A percentile compares a stretch with the other conserved stretches of the same genome.
phyloP scores from a whole-genome alignment of 495 filamentous ascomycete species.

The Penicilliopsis zonata region DNA sequence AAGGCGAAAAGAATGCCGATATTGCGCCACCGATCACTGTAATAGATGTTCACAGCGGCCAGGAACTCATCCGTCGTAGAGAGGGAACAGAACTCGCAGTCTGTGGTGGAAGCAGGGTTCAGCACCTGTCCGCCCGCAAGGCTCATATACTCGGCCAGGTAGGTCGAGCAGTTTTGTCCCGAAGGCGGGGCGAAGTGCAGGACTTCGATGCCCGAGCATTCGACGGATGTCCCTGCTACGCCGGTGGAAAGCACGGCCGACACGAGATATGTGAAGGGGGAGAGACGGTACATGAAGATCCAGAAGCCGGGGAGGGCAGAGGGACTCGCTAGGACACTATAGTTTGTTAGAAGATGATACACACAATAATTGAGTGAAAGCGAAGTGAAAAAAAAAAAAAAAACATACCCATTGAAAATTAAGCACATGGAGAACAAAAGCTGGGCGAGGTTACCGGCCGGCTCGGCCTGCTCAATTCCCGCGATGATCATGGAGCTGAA shows the following conservation, averaged over 20 bases:
- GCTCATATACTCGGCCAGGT: constrained; percentile 39
- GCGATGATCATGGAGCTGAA: constrained; percentile 53
- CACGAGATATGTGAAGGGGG: constrained; percentile 63
- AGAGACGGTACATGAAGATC: constrained; percentile 77
- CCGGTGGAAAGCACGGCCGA: constrained; percentile 49
- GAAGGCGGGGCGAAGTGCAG: constrained; percentile 39
- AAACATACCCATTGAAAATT: constrained; percentile 50
- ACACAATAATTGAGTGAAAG: background rate
- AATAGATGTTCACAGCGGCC: constrained; percentile 30
- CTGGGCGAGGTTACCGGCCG: constrained; percentile 52
- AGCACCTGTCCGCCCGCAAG: constrained; percentile 38
- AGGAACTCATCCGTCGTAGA: constrained; percentile 53
- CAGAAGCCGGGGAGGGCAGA: constrained; percentile 56
- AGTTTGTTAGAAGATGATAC: background rate
- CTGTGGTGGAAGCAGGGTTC: constrained; percentile 32
- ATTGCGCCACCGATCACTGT: constrained; percentile 53
- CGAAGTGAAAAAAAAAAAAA: background rate
- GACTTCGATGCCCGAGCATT: constrained; percentile 51
- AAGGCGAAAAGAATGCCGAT: constrained; percentile 61
- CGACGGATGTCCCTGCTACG: constrained; percentile 44
- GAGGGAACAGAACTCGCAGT: constrained; percentile 53
- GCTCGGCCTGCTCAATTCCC: constrained; percentile 53
- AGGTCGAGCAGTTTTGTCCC: constrained; percentile 43
- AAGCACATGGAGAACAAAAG: constrained; percentile 54
- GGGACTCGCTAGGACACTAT: constrained; percentile 56